Conservation (phyloP, 345 rosid species). For the Reutealis trisperma region DNA sequence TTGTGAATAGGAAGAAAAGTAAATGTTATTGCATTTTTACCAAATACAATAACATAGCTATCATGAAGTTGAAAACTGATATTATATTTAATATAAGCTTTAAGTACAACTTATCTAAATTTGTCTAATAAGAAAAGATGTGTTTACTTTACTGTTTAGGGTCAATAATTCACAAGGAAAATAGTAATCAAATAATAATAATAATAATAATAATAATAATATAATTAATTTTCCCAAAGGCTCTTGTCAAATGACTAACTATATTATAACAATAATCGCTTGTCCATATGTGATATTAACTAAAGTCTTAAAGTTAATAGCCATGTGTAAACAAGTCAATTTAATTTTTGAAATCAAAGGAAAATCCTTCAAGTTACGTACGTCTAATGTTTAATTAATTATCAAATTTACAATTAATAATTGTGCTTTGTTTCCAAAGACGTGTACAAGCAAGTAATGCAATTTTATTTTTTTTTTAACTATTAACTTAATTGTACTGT, state of each 20-base stretch:
- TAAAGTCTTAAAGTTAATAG: too few relatives aligned
- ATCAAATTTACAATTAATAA: not conserved
- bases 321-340: too few relatives aligned
- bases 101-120: not conserved
- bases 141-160: too few relatives aligned
- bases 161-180: too few relatives aligned
- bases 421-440: conserved; percentile 1
- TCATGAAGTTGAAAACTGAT: not conserved
- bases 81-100: not conserved
- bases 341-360: not conserved
- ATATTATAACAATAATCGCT: not conserved
- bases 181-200: too few relatives aligned
- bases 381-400: not conserved
- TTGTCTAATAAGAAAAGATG: not conserved
- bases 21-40: not conserved
- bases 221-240: not conserved
- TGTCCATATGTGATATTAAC: conserved; percentile 1
- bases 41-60: conserved; percentile 5
- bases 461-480: not conserved
- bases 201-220: not conserved
- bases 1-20: not conserved
- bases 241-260: not conserved
- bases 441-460: conserved; percentile 20
- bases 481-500: conserved; percentile 11
- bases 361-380: not conserved